Evolutionary conservation across 306 rosid genomes (phyloP).

Genomic region (Fragaria vesca): DNA sequence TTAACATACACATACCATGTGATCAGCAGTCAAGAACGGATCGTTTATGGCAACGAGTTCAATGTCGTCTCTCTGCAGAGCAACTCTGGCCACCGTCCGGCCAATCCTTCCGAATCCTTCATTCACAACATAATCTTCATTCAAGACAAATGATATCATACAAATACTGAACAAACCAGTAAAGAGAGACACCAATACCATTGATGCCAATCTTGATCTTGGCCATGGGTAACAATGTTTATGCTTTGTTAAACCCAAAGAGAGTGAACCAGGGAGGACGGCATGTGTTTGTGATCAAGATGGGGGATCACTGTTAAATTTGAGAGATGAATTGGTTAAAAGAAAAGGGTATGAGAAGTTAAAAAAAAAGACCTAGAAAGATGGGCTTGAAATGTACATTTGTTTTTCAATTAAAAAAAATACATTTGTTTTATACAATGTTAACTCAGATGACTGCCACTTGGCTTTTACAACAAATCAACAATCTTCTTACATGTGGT

Average conservation of each 20-base stretch:
- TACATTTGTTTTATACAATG: slow-evolving; percentile 4
- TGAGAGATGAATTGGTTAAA: slow-evolving; percentile 19
- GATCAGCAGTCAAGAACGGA: slow-evolving; percentile 53
- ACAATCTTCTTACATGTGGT: neutral
- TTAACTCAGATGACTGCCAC: neutral
- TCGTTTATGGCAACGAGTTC: slow-evolving; percentile 70
- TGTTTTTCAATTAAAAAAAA: neutral
- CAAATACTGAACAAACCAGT: neutral
- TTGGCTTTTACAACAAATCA: slow-evolving; percentile 11
- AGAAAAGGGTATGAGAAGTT: neutral
- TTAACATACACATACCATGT: slow-evolving; percentile 38
- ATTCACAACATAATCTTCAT: slow-evolving; percentile 3
- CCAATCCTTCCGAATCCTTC: slow-evolving; percentile 73
- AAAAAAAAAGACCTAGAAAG: neutral
- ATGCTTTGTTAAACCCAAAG: too few relatives aligned
- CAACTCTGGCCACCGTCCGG: slow-evolving; percentile 65
- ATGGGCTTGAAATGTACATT: neutral
- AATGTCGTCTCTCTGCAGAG: slow-evolving; percentile 56
- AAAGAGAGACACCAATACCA: slow-evolving; percentile 32
- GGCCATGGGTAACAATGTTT: slow-evolving; percentile 32
- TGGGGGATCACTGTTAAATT: neutral
- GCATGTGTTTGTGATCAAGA: neutral
- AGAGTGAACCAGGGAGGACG: neutral
- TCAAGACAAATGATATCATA: neutral
- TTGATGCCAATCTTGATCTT: slow-evolving; percentile 83